Conservation (phyloP, 2,329 filamentous ascomycete genomes). For the Monilinia fructigena region DNA sequence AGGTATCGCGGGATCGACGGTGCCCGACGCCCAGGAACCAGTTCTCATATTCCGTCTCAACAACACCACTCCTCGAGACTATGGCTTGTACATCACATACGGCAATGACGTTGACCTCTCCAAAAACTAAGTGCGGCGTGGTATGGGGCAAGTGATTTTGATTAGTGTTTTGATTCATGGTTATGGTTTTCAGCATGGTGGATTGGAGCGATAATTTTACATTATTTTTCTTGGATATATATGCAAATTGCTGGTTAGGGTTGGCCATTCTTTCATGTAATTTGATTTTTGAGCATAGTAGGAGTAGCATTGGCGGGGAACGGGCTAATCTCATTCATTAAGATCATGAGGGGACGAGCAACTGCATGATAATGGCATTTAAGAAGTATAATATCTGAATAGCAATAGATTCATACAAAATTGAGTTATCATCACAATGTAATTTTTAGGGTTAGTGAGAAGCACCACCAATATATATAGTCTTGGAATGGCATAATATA, state of each 20-base stretch:
- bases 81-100: constrained; percentile 6
- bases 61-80: neutral
- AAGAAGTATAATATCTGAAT: neutral
- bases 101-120: neutral
- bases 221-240: neutral
- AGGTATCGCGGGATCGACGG: neutral
- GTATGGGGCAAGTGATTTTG: neutral
- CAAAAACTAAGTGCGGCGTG: neutral
- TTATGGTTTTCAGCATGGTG: neutral
- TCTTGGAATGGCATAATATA: no score
- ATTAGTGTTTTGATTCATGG: neutral
- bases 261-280: neutral
- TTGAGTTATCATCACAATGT: no score
- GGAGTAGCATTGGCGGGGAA: neutral
- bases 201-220: neutral
- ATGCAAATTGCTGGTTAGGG: neutral
- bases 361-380: neutral
- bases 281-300: neutral
- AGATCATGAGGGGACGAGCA: neutral
- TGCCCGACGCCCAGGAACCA: neutral
- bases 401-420: neutral
- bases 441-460: no score
- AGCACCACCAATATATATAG: no score
- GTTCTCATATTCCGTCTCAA: neutral
- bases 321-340: neutral